Percentiles rank a stretch among this genome's conserved stretches.
These are phyloP conservation scores for Cinnamomum micranthum DNA, from an alignment of 164 flowering plant genomes.

Conservation along the genomic window DNA sequence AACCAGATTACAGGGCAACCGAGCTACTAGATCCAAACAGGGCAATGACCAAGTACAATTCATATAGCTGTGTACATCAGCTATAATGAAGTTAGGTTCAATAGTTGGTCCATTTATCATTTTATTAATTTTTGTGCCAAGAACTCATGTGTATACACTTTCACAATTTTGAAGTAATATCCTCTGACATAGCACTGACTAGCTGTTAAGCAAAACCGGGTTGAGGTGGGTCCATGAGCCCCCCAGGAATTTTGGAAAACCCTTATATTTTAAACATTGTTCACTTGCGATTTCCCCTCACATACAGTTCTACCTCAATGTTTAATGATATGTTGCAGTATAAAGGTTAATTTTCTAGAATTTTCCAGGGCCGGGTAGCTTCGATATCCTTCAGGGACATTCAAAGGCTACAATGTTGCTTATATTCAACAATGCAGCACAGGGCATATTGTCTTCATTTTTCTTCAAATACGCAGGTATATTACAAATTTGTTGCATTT, in stretches of 20 bases:
- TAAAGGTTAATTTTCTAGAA: neutral
- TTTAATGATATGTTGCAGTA: neutral
- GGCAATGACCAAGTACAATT: no score
- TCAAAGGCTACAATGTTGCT: constrained; percentile 90
- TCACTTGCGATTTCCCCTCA: neutral
- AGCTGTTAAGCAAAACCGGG: neutral
- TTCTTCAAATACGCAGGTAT: constrained; percentile 99
- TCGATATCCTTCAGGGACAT: constrained; percentile 86
- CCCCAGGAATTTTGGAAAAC: no score
- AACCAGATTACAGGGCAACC: no score
- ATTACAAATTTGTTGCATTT: neutral
- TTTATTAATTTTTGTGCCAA: no score
- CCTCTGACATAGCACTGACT: no score
- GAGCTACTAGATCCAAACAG: no score
- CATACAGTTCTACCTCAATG: neutral
- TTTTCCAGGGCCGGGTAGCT: constrained; percentile 72
- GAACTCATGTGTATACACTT: no score
- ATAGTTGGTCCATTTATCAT: no score
- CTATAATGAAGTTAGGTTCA: no score
- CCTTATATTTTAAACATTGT: neutral
- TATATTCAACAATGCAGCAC: constrained; percentile 93
- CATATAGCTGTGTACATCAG: no score
- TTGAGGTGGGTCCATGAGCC: no score
- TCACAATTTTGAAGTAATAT: no score
- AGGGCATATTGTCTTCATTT: constrained; percentile 93